Conservation (phyloP, 352 stramenopile genomes). For the Globisporangium nunn region DNA sequence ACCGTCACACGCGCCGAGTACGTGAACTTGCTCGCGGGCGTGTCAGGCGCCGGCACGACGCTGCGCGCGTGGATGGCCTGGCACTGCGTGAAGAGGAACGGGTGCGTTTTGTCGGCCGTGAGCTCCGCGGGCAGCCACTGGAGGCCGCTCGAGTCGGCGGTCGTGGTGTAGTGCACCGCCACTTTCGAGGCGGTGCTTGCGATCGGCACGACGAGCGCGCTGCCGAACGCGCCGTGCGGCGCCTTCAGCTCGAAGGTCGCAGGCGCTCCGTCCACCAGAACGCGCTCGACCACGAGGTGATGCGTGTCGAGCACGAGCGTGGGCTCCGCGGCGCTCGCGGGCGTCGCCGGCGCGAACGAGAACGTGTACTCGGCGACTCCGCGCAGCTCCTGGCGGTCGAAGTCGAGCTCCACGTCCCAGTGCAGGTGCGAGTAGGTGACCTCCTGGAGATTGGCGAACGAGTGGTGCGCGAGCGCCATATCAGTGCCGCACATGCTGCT, state of each 20-base stretch:
- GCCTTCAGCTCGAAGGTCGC: conserved; percentile 27
- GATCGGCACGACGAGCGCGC: conserved; percentile 43
- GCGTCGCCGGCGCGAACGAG: conserved; percentile 18
- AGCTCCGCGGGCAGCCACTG: conserved; percentile 92
- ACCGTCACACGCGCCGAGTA: conserved; percentile 90
- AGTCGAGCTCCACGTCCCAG: conserved; percentile 85
- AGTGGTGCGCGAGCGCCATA: conserved; percentile 37
- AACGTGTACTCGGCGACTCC: conserved; percentile 85
- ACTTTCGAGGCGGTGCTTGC: conserved; percentile 43
- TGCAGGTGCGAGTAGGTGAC: conserved; percentile 82
- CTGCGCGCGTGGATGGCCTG: conserved; percentile 93
- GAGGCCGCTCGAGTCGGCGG: conserved; percentile 45
- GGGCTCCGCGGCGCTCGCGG: conserved; percentile 2
- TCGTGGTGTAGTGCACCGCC: conserved; percentile 15
- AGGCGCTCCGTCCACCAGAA: conserved; percentile 37
- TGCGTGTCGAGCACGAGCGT: conserved; percentile 84
- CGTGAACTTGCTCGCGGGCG: conserved; percentile 90
- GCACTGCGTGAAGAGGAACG: conserved; percentile 94
- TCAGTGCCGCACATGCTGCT: too few relatives aligned
- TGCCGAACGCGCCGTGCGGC: conserved; percentile 56
- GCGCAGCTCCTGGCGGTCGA: conserved; percentile 55
- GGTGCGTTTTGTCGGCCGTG: conserved; percentile 90
- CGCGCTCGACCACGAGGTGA: conserved; percentile 60
- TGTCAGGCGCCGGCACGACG: conserved; percentile 95
- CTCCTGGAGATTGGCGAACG: conserved; percentile 83